Percentiles rank a stretch among this genome's conserved stretches.
These are phyloP conservation scores for Ajuga chamaepitys DNA, from an alignment of 257 asterid genomes.

Conservation along the genomic window DNA sequence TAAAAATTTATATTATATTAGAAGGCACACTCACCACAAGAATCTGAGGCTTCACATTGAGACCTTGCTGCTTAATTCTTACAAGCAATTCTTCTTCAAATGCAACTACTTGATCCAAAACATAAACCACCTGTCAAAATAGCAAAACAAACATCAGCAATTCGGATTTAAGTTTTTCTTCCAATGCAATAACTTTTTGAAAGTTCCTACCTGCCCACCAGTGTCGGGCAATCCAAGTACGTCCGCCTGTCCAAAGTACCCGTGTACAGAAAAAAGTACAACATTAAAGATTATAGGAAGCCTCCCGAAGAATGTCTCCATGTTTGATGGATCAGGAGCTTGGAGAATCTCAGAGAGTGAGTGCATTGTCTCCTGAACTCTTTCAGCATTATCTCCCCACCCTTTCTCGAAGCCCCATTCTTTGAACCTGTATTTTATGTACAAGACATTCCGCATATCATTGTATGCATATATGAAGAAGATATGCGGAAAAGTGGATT, in stretches of 20 bases:
- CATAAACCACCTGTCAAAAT: slow-evolving; percentile 70
- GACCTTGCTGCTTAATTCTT: slow-evolving; percentile 85
- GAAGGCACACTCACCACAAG: slow-evolving; percentile 54
- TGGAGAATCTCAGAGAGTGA: slow-evolving; percentile 72
- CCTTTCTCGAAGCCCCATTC: slow-evolving; percentile 94
- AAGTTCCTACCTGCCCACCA: slow-evolving; percentile 71
- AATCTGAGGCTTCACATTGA: slow-evolving; percentile 77
- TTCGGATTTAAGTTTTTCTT: not conserved
- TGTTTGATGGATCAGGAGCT: slow-evolving; percentile 71
- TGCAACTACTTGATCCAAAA: slow-evolving; percentile 90
- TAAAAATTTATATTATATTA: not conserved
- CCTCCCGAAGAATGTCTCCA: slow-evolving; percentile 59
- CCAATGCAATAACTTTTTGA: not conserved
- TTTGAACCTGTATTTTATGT: slow-evolving; percentile 46
- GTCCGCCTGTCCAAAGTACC: slow-evolving; percentile 82
- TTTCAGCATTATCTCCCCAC: slow-evolving; percentile 84
- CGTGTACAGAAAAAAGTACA: slow-evolving; percentile 77
- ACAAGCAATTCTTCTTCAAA: slow-evolving; percentile 76
- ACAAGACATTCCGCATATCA: not conserved
- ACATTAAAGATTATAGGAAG: slow-evolving; percentile 72
- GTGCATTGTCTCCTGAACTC: slow-evolving; percentile 69
- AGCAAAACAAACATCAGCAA: not conserved
- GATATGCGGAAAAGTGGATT: not conserved
- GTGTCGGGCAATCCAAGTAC: slow-evolving; percentile 98
- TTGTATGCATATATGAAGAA: not conserved